These are phyloP conservation scores for Blastosporella zonata DNA, from an alignment of 1,284 basidiomycete genomes.

Conservation along the genomic window DNA sequence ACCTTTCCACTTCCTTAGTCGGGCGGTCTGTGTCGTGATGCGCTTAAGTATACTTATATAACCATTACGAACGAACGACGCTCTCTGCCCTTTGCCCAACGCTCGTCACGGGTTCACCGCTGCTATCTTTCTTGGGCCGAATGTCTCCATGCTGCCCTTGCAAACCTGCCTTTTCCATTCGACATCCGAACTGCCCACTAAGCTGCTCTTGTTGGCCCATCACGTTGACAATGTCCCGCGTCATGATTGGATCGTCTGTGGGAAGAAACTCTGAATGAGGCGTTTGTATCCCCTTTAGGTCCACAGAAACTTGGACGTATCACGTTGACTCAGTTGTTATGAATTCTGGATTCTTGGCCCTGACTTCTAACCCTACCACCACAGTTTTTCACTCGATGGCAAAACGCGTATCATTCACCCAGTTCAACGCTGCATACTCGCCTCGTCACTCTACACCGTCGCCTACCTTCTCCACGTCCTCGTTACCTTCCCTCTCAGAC, in stretches of 20 bases:
- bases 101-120: conserved; percentile 6
- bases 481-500: conserved; percentile 37
- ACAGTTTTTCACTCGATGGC: conserved; percentile 21
- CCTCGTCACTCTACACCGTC: conserved; percentile 35
- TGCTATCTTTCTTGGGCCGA: not conserved
- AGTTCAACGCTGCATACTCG: conserved; percentile 43
- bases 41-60: not conserved
- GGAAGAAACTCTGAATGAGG: conserved; percentile 5
- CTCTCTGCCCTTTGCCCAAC: conserved; percentile 12
- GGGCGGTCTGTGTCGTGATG: not conserved
- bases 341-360: conserved; percentile 11
- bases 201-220: conserved; percentile 7
- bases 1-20: not conserved
- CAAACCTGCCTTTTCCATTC: conserved; percentile 9
- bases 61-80: not conserved
- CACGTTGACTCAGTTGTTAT: conserved; percentile 8
- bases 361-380: conserved; percentile 14
- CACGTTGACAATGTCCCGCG: conserved; percentile 3
- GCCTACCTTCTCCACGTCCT: conserved; percentile 36
- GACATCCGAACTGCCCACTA: not conserved
- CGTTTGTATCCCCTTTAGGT: conserved; percentile 15
- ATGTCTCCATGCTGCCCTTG: not conserved
- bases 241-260: conserved; percentile 9
- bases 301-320: not conserved
- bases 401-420: conserved; percentile 46